Conservation (phyloP, 345 rosid species). For the Moricandia arvensis region DNA sequence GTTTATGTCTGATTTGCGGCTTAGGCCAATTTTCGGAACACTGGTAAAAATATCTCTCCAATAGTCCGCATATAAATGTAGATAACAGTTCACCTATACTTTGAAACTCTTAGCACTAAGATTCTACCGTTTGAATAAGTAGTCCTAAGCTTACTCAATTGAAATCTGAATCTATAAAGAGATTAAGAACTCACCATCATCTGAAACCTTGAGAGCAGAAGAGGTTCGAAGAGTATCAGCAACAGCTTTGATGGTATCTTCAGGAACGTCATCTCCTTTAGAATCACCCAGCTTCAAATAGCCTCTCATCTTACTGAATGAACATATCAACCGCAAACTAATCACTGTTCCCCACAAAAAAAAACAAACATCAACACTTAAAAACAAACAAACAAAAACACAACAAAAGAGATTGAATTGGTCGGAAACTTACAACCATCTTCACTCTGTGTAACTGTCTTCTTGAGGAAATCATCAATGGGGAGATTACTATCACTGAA, state of each 20-base stretch:
- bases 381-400: neutral
- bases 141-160: neutral
- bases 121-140: neutral
- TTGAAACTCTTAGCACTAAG: neutral
- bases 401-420: neutral
- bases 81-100: neutral
- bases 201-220: constrained; percentile 72
- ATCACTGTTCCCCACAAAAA: constrained; percentile 51
- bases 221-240: constrained; percentile 78
- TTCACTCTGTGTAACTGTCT: constrained; percentile 55
- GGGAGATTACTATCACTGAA: constrained; percentile 94
- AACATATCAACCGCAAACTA: constrained; percentile 80
- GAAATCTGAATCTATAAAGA: neutral
- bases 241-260: constrained; percentile 68
- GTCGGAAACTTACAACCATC: constrained; percentile 63
- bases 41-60: too few relatives aligned
- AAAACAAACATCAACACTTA: constrained; percentile 41
- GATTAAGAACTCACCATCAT: constrained; percentile 59
- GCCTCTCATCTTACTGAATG: constrained; percentile 82
- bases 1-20: too few relatives aligned
- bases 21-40: too few relatives aligned
- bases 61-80: too few relatives aligned
- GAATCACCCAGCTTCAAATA: constrained; percentile 62
- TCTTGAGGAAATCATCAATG: constrained; percentile 68
- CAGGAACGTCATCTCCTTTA: constrained; percentile 71